Conservation (phyloP, 2,329 filamentous ascomycete species). For the Aureobasidium zeae region DNA sequence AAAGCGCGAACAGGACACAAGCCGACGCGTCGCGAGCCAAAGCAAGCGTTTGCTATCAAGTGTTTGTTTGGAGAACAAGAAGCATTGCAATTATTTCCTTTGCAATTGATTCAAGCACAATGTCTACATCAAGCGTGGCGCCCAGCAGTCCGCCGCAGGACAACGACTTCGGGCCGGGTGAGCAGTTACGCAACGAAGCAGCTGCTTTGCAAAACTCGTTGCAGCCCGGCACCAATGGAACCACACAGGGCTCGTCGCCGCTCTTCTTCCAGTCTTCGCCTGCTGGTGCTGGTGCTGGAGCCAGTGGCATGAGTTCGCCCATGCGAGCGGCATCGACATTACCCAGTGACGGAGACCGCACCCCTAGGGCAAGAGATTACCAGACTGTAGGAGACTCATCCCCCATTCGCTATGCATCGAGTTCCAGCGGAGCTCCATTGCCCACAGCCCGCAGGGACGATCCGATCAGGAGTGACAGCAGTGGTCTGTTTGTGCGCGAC, state of each 20-base stretch:
- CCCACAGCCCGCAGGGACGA: slow-evolving; percentile 49
- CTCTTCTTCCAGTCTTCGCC: slow-evolving; percentile 65
- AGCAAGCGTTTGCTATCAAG: too few relatives aligned
- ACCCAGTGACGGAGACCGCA: slow-evolving; percentile 53
- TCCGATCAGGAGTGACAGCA: slow-evolving; percentile 72
- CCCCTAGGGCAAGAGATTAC: slow-evolving; percentile 59
- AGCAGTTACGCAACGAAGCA: slow-evolving; percentile 36
- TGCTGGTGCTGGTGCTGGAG: slow-evolving; percentile 30
- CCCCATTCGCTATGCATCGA: slow-evolving; percentile 81
- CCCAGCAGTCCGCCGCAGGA: slow-evolving; percentile 38
- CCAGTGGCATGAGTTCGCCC: slow-evolving; percentile 42
- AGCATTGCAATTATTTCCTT: not conserved
- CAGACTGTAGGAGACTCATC: slow-evolving; percentile 68
- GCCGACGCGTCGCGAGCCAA: not conserved
- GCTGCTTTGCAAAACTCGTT: slow-evolving; percentile 29
- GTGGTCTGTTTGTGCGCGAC: slow-evolving; percentile 72
- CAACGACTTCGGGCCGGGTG: slow-evolving; percentile 30
- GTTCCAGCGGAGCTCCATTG: slow-evolving; percentile 54
- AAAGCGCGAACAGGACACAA: not conserved
- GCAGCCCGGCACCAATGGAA: slow-evolving; percentile 35
- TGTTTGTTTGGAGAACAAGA: not conserved
- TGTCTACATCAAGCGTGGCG: slow-evolving; percentile 54
- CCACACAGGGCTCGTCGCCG: slow-evolving; percentile 53
- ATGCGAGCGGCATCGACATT: slow-evolving; percentile 32
- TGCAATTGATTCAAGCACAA: slow-evolving; percentile 31